Evolutionary conservation across 441 rosid genomes (phyloP).

Genomic region (Pelargonium australe): DNA sequence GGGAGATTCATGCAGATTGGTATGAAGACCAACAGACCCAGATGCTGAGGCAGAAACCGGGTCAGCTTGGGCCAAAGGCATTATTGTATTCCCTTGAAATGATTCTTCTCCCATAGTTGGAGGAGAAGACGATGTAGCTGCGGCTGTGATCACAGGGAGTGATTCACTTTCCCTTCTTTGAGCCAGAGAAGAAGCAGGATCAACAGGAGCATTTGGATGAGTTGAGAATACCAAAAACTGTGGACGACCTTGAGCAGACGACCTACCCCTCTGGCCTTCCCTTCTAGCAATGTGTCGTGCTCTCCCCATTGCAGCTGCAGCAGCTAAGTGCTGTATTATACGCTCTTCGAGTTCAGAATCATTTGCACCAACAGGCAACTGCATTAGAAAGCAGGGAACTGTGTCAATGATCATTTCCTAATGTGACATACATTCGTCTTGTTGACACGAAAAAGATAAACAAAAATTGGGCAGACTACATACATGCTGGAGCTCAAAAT

Average conservation of each 20-base stretch:
- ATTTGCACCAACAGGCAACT: slow-evolving; percentile 74
- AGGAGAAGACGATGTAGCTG: slow-evolving; percentile 38
- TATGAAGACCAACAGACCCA: slow-evolving; percentile 34
- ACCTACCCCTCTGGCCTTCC: slow-evolving; percentile 72
- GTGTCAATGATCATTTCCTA: slow-evolving; percentile 8
- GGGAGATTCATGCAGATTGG: slow-evolving; percentile 28
- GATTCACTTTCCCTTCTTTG: slow-evolving; percentile 50
- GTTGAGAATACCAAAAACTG: slow-evolving; percentile 69
- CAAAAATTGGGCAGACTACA: slow-evolving; percentile 25
- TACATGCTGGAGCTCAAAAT: slow-evolving; percentile 88
- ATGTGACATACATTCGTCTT: not conserved
- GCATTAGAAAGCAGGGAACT: slow-evolving; percentile 23
- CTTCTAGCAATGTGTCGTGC: slow-evolving; percentile 69
- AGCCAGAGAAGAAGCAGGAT: slow-evolving; percentile 50
- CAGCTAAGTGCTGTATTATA: slow-evolving; percentile 87
- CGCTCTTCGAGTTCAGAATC: slow-evolving; percentile 92
- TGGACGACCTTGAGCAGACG: slow-evolving; percentile 61
- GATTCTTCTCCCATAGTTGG: slow-evolving; percentile 39
- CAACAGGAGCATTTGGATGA: slow-evolving; percentile 43
- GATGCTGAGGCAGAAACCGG: slow-evolving; percentile 43
- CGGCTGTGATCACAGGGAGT: slow-evolving; percentile 28
- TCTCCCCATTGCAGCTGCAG: slow-evolving; percentile 91
- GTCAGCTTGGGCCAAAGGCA: slow-evolving; percentile 33
- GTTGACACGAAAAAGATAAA: slow-evolving; percentile 13
- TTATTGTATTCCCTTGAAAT: slow-evolving; percentile 24